phyloP scores from a whole-genome alignment of 2,329 filamentous ascomycete genomes.

The Monosporascus ibericus region DNA sequence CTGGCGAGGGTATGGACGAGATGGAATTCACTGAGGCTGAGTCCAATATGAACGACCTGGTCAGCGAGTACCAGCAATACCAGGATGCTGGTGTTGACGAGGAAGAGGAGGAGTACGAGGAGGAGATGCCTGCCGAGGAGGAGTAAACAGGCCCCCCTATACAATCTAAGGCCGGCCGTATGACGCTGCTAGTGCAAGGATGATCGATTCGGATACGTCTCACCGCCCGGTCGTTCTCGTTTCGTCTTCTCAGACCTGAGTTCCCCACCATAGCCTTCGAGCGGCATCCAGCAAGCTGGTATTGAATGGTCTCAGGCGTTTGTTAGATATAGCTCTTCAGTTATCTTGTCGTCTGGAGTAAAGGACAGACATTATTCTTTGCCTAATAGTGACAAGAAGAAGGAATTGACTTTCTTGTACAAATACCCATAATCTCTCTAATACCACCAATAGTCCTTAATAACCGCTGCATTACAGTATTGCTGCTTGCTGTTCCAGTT shows the following conservation, averaged over 20 bases:
- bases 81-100: conserved; percentile 97
- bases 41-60: conserved; percentile 99
- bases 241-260: conserved; percentile 17
- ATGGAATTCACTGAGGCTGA: conserved; percentile 99
- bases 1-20: conserved; percentile 99
- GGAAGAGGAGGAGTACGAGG: conserved; percentile 92
- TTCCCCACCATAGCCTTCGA: conserved; percentile 18
- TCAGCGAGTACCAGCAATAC: conserved; percentile 99
- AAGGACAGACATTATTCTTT: conserved; percentile 20
- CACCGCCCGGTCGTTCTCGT: conserved; percentile 13
- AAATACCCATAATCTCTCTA: conserved; percentile 5
- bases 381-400: conserved; percentile 27
- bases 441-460: not conserved
- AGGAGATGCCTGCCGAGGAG: conserved; percentile 73
- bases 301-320: conserved; percentile 18
- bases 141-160: conserved; percentile 37
- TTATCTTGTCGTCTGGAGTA: conserved; percentile 19
- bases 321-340: conserved; percentile 28
- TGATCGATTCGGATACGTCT: conserved; percentile 9
- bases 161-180: conserved; percentile 12
- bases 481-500: too few relatives aligned
- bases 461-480: not conserved
- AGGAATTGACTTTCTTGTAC: conserved; percentile 27
- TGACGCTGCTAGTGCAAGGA: conserved; percentile 8
- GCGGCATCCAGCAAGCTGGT: conserved; percentile 18